Percentiles rank a stretch among this genome's conserved stretches.
These are phyloP conservation scores for Polygonum aviculare DNA, from an alignment of 148 eudicot genomes.

Conservation along the genomic window DNA sequence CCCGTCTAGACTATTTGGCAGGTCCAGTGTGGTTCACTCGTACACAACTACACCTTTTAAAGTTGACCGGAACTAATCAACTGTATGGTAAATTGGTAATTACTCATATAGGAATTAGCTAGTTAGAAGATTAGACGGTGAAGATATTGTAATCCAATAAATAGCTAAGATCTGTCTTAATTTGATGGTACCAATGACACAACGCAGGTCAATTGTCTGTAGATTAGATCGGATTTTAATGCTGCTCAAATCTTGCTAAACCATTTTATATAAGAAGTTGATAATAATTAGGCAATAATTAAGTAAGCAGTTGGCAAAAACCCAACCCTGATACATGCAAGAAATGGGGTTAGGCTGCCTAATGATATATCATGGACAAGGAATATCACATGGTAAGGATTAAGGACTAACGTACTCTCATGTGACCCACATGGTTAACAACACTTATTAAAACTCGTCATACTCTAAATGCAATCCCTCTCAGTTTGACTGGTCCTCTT, in stretches of 20 bases:
- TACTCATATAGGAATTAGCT: background rate
- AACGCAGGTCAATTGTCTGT: background rate
- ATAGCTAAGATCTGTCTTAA: background rate
- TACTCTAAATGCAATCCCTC: background rate
- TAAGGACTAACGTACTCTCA: background rate
- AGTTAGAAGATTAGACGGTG: background rate
- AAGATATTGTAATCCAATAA: background rate
- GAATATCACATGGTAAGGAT: background rate
- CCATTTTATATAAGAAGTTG: background rate
- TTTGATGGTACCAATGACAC: background rate
- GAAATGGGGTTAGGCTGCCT: background rate
- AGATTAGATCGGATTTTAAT: conserved; percentile 4
- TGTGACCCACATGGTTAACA: conserved; percentile 5
- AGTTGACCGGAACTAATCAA: background rate
- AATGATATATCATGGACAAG: background rate
- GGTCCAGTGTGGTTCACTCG: no score
- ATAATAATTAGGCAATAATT: background rate
- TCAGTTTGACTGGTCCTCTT: background rate
- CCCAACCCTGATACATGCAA: background rate
- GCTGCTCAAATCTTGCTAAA: conserved; percentile 2
- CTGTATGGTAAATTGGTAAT: background rate
- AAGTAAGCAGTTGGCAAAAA: background rate
- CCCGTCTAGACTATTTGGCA: no score
- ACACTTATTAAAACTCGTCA: background rate
- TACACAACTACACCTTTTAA: no score